phyloP scores from a whole-genome alignment of 164 flowering plant genomes.

The Tinospora cordifolia region DNA sequence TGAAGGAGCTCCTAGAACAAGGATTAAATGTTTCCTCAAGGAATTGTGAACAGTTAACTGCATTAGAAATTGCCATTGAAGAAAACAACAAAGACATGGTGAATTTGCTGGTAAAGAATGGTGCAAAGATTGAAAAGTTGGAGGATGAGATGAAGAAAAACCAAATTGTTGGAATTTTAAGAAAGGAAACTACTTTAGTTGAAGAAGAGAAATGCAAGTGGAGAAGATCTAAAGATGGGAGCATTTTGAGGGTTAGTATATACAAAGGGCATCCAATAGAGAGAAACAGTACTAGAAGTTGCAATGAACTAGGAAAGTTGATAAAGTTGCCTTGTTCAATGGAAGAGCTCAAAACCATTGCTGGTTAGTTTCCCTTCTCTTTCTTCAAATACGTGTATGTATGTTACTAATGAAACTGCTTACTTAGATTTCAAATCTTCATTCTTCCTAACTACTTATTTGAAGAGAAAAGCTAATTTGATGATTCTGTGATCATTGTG shows the following conservation, averaged over 20 bases:
- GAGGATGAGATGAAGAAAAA: constrained; percentile 36
- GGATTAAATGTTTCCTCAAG: constrained; percentile 52
- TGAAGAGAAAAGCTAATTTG: too few species aligned
- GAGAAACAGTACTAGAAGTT: constrained; percentile 27
- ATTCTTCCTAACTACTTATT: too few species aligned
- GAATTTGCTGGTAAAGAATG: constrained; percentile 53
- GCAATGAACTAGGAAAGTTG: constrained; percentile 52
- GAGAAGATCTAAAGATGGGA: constrained; percentile 8
- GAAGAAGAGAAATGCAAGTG: constrained; percentile 8
- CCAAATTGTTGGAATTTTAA: too few species aligned
- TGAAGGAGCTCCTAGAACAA: constrained; percentile 60
- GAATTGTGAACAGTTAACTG: constrained; percentile 44
- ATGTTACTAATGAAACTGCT: too few species aligned
- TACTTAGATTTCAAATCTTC: too few species aligned
- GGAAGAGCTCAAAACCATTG: constrained; percentile 60
- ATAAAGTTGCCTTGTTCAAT: constrained; percentile 59
- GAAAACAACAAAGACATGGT: constrained; percentile 55
- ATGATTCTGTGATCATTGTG: too few species aligned
- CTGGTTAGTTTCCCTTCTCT: constrained; percentile 40
- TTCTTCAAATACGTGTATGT: neutral
- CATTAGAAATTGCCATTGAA: constrained; percentile 54
- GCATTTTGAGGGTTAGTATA: constrained; percentile 49
- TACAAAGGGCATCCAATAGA: constrained; percentile 62
- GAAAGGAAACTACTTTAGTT: constrained; percentile 36
- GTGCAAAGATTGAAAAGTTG: constrained; percentile 35